Evolutionary conservation across 495 filamentous ascomycete species (phyloP).

Genomic region (Chaetomidium leptoderma): DNA sequence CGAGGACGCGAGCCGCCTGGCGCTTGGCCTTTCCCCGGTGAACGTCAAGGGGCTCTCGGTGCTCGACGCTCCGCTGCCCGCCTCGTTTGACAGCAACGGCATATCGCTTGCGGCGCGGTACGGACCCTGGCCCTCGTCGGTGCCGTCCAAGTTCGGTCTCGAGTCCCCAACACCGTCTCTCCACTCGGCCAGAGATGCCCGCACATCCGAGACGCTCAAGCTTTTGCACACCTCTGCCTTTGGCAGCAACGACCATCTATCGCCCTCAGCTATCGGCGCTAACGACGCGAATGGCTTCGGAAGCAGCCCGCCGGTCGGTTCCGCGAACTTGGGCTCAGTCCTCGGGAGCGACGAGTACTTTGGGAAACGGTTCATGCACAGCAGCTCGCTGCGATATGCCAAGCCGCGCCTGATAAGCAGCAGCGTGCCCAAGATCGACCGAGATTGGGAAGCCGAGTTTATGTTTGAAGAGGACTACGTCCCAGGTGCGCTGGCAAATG

Average conservation of each 20-base stretch:
- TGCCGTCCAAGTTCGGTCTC: constrained; percentile 87
- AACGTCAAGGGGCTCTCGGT: constrained; percentile 65
- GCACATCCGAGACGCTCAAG: constrained; percentile 69
- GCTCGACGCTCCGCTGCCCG: constrained; percentile 90
- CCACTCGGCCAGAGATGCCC: constrained; percentile 50
- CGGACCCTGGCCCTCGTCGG: constrained; percentile 85
- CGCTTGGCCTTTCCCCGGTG: constrained; percentile 69
- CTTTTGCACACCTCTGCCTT: constrained; percentile 82
- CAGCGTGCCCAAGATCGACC: constrained; percentile 65
- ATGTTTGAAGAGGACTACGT: constrained; percentile 91
- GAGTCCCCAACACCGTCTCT: constrained; percentile 82
- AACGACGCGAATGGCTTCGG: constrained; percentile 47
- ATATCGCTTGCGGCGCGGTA: constrained; percentile 86
- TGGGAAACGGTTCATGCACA: constrained; percentile 74
- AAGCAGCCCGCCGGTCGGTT: constrained; percentile 61
- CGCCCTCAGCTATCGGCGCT: constrained; percentile 49
- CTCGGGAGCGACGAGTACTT: constrained; percentile 59
- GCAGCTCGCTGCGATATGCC: constrained; percentile 60
- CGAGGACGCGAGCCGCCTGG: constrained; percentile 55
- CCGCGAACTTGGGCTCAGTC: constrained; percentile 29
- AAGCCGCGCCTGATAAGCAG: constrained; percentile 74
- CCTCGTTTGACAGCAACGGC: constrained; percentile 94
- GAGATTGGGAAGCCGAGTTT: constrained; percentile 81
- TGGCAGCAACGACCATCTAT: constrained; percentile 50
- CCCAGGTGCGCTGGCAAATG: constrained; percentile 72